Conservation (phyloP, 345 rosid species). For the Turnera subulata region DNA sequence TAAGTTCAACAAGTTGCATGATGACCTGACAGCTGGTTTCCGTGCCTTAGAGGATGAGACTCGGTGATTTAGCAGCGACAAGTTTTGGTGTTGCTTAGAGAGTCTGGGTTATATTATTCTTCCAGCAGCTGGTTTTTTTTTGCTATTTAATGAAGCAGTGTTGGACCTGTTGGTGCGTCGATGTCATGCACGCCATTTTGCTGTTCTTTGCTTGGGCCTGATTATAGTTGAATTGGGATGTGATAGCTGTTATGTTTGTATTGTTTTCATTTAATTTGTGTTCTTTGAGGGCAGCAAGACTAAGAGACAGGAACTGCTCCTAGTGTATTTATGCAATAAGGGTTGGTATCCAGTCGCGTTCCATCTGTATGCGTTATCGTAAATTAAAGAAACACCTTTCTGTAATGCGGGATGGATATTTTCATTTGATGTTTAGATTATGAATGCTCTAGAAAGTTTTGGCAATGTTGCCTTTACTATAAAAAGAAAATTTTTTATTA, state of each 20-base stretch:
- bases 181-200: slow-evolving; percentile 5
- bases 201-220: slow-evolving; percentile 15
- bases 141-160: slow-evolving; percentile 8
- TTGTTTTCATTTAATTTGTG: not conserved
- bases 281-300: slow-evolving; percentile 10
- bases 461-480: not conserved
- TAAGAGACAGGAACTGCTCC: slow-evolving; percentile 3
- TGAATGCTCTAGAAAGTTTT: not conserved
- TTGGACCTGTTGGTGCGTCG: no score
- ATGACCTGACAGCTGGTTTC: slow-evolving; percentile 91
- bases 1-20: slow-evolving; percentile 76
- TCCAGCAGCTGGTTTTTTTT: slow-evolving; percentile 9
- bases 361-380: not conserved
- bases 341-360: slow-evolving; percentile 9
- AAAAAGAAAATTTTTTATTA: no score
- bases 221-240: slow-evolving; percentile 8
- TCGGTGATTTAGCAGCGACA: slow-evolving; percentile 45
- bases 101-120: not conserved
- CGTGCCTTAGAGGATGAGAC: slow-evolving; percentile 94
- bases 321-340: slow-evolving; percentile 35
- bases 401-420: no score
- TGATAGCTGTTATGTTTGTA: slow-evolving; percentile 11
- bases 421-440: no score
- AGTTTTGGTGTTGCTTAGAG: not conserved
- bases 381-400: not conserved